These are phyloP conservation scores for Entomortierella chlamydospora DNA, from an alignment of 192 early-diverging fungal genomes.

Conservation along the genomic window DNA sequence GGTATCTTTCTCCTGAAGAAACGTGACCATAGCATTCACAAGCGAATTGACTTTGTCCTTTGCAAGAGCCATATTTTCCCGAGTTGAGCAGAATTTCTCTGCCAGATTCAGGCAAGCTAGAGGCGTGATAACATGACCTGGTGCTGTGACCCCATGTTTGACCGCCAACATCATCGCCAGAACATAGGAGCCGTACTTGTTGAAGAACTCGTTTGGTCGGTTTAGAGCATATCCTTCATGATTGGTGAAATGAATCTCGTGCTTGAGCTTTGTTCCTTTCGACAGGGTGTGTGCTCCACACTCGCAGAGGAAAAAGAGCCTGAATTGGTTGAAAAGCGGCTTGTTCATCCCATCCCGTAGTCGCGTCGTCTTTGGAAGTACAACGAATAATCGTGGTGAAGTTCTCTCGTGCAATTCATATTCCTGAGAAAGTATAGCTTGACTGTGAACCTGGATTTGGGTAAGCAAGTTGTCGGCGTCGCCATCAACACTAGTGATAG, in stretches of 20 bases:
- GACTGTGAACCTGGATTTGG: neutral
- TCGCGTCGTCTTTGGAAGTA: conserved; percentile 2
- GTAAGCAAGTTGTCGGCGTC: too few relatives aligned
- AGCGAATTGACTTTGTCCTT: neutral
- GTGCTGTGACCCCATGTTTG: neutral
- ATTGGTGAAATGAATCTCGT: conserved; percentile 19
- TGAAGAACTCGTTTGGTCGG: conserved; percentile 6
- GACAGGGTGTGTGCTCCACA: conserved; percentile 12
- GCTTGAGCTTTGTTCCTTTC: neutral
- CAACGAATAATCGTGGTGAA: conserved; percentile 12
- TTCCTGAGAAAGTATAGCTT: conserved; percentile 4
- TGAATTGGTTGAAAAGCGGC: conserved; percentile 3
- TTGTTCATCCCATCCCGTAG: neutral
- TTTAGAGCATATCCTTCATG: conserved; percentile 19
- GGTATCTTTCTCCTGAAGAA: neutral
- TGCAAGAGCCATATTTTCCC: neutral
- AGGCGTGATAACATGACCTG: neutral
- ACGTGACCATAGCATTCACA: neutral
- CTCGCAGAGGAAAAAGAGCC: conserved; percentile 13
- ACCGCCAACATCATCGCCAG: conserved; percentile 2
- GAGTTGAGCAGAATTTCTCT: neutral
- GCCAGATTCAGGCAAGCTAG: neutral
- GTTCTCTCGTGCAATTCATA: conserved; percentile 15
- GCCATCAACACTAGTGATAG: neutral
- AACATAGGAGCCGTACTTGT: conserved; percentile 3